phyloP scores from a whole-genome alignment of 1,284 basidiomycete species.

The Irpex sp. region DNA sequence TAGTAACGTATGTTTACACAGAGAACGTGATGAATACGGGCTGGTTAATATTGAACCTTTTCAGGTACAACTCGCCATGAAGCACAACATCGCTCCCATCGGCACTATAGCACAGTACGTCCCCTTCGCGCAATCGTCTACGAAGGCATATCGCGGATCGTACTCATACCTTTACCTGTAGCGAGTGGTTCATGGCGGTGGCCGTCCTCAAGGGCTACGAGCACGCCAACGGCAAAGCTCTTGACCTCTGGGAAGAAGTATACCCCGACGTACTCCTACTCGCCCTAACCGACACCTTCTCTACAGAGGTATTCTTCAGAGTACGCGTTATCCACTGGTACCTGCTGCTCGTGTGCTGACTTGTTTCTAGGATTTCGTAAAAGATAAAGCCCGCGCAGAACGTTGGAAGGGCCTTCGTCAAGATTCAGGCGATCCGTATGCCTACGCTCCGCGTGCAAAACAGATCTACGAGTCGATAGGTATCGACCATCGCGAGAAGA shows the following conservation, averaged over 20 bases:
- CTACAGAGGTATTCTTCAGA: constrained; percentile 78
- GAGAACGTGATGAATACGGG: no score
- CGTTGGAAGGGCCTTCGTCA: constrained; percentile 85
- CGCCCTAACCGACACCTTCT: constrained; percentile 91
- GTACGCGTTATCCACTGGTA: constrained; percentile 28
- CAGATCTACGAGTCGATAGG: constrained; percentile 63
- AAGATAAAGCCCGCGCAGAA: constrained; percentile 53
- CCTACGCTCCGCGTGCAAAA: constrained; percentile 70
- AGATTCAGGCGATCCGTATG: constrained; percentile 84
- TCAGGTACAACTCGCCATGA: constrained; percentile 76
- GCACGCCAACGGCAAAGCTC: constrained; percentile 63
- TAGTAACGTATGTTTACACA: constrained; percentile 59
- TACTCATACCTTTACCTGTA: constrained; percentile 22
- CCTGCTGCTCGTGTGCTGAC: not conserved
- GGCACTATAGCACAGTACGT: constrained; percentile 89
- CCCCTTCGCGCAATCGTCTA: not conserved
- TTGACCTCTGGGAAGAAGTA: constrained; percentile 81
- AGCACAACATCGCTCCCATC: constrained; percentile 62
- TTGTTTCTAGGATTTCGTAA: constrained; percentile 50
- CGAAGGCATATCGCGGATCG: not conserved
- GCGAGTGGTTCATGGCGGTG: constrained; percentile 95
- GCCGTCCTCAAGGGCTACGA: constrained; percentile 82
- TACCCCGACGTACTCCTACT: constrained; percentile 59
- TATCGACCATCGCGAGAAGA: constrained; percentile 56
- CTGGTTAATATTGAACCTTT: not conserved